Conservation (phyloP, 176 grass and related monocot species). For the Bothriochloa decipiens region DNA sequence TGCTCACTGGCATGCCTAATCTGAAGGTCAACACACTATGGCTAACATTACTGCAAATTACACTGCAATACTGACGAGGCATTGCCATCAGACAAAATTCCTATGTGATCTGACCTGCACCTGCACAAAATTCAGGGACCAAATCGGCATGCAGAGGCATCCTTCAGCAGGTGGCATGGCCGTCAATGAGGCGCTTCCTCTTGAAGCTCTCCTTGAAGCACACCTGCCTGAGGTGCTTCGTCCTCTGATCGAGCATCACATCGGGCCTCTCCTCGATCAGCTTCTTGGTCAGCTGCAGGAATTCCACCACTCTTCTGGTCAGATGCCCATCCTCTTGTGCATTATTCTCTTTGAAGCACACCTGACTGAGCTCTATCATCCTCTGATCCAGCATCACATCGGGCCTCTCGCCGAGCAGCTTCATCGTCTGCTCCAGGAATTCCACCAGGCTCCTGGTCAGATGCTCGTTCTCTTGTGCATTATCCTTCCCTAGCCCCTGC, state of each 20-base stretch:
- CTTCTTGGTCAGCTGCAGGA: slow-evolving; percentile 38
- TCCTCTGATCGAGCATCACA: slow-evolving; percentile 35
- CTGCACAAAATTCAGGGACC: neutral
- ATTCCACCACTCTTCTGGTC: slow-evolving; percentile 20
- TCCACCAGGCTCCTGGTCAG: slow-evolving; percentile 7
- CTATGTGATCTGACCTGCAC: slow-evolving; percentile 7
- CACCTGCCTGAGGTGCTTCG: slow-evolving; percentile 57
- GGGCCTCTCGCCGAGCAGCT: slow-evolving; percentile 53
- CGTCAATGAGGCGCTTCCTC: slow-evolving; percentile 26
- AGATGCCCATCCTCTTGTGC: neutral
- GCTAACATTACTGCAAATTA: neutral
- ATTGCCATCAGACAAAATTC: neutral
- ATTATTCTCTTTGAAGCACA: slow-evolving; percentile 50
- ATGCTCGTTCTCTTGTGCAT: neutral
- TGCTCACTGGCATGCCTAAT: neutral
- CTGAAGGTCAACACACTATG: neutral
- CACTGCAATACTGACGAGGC: neutral
- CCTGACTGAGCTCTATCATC: slow-evolving; percentile 49
- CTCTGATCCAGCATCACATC: slow-evolving; percentile 31
- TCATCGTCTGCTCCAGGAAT: slow-evolving; percentile 35
- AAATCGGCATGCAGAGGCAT: neutral
- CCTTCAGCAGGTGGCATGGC: neutral
- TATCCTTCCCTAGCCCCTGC: slow-evolving; percentile 32
- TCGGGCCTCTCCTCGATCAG: slow-evolving; percentile 57
- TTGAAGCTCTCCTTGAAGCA: slow-evolving; percentile 61